Base-by-base conservation (phyloP, 176 grass and related monocot species). In the Carex pumila region DNA sequence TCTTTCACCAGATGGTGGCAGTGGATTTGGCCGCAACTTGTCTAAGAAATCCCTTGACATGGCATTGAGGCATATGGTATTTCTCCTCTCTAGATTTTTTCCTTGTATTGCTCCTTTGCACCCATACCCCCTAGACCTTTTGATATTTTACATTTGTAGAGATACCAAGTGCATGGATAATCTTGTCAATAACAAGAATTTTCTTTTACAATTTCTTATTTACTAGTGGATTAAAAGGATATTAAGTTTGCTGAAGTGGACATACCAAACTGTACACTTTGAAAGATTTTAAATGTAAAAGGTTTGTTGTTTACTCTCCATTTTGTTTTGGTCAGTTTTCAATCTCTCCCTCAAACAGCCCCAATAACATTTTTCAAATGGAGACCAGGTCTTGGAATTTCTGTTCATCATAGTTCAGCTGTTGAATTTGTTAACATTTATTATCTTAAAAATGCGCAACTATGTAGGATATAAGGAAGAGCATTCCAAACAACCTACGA, bases 1-100 rank as follows among this genome's bases (percentile, higher is more conserved):
- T 81, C 82, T 90, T 82, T 93, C 92, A 64, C 95, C 92, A 66
- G 92, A 98, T 83, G 92, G 89, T 37, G 82, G 85, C 60, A 78
- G 73, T 78, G 96, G 96, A 79, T 98, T 98, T 4, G 96, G 93
- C 30, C 91, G 96, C 78, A 81, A 90, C 79, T 39, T 98, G 59
- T 98, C 96, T 61, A 98, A 98, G 54, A 98, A 98, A 85, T 98
- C 96, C 58, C 81, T 98, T 19, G 96, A 98, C 80, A 95, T 98
- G 96, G 96, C 96, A 61, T 85, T 98, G 86, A 84, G 96, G 81
- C 96, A 98, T 90, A 95, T 93, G 96, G 96, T 98, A 93, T 25
- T 57, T 57, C 22, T 57, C 31, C 36, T 31, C 47, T 56, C 73
- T 57, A 32, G 47, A 31, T 55, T 57, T 0, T 77, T 77, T 77